phyloP scores from a whole-genome alignment of 148 eudicot genomes.

The Heliamphora exappendiculata region DNA sequence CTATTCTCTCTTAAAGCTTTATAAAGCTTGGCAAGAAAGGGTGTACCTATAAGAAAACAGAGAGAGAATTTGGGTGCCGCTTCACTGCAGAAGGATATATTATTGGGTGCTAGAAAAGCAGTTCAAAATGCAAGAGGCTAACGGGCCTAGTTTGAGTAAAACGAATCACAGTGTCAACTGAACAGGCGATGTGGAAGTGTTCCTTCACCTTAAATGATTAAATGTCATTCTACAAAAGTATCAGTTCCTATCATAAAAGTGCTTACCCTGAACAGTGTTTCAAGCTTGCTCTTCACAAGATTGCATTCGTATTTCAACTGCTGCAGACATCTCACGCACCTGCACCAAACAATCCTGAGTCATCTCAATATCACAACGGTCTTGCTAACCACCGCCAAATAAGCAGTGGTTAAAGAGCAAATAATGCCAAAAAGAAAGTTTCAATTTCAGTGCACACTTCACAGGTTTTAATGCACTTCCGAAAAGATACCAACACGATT shows the following conservation, averaged over 20 bases:
- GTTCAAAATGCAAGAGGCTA: not conserved
- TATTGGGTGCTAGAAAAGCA: not conserved
- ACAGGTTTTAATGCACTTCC: too few species aligned
- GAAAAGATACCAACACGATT: too few species aligned
- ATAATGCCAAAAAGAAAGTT: too few species aligned
- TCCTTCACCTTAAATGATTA: not conserved
- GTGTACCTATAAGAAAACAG: too few species aligned
- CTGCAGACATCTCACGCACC: constrained; percentile 19
- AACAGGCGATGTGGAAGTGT: not conserved
- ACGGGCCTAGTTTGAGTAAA: not conserved
- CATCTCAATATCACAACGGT: too few species aligned
- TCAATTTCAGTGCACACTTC: too few species aligned
- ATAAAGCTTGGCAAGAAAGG: too few species aligned
- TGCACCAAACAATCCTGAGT: constrained; percentile 4
- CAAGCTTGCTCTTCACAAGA: constrained; percentile 17
- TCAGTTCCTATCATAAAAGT: not conserved
- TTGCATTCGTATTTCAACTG: constrained; percentile 12
- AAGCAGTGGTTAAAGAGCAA: too few species aligned
- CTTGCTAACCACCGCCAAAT: too few species aligned
- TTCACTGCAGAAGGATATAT: too few species aligned
- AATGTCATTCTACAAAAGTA: not conserved
- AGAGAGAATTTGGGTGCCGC: too few species aligned
- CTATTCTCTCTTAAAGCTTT: too few species aligned
- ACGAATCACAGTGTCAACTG: not conserved
- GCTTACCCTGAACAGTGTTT: constrained; percentile 23